These are phyloP conservation scores for Paraphoma sp. DNA, from an alignment of 2,329 filamentous ascomycete species.

Conservation along the genomic window DNA sequence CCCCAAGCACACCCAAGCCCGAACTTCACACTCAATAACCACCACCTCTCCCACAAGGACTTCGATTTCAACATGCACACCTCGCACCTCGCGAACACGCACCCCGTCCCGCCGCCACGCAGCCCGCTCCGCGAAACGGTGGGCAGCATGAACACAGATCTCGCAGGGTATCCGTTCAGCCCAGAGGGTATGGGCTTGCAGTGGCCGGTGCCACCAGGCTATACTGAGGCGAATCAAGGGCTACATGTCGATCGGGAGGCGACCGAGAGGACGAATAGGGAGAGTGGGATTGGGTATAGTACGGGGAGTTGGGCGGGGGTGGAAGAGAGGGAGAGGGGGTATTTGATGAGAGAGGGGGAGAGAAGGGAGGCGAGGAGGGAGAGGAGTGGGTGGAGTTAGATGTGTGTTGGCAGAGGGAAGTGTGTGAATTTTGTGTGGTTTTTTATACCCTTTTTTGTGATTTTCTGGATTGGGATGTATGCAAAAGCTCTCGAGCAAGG, in stretches of 20 bases:
- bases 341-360: conserved; percentile 14
- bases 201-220: conserved; percentile 27
- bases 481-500: not conserved
- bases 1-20: not conserved
- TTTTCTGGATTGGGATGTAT: not conserved
- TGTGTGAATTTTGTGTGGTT: not conserved
- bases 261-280: not conserved
- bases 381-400: not conserved
- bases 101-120: not conserved
- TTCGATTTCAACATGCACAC: conserved; percentile 8
- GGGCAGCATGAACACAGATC: conserved; percentile 16
- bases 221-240: conserved; percentile 7
- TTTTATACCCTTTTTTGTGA: not conserved
- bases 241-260: not conserved
- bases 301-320: not conserved
- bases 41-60: not conserved
- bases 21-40: not conserved
- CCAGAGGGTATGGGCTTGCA: conserved; percentile 21
- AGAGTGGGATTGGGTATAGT: conserved; percentile 9
- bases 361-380: not conserved
- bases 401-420: not conserved
- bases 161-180: conserved; percentile 23
- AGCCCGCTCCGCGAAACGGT: conserved; percentile 12
- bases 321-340: conserved; percentile 8
- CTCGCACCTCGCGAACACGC: not conserved